Conservation (phyloP, 768 basidiomycete genomes). For the Pleurotus giganteus region DNA sequence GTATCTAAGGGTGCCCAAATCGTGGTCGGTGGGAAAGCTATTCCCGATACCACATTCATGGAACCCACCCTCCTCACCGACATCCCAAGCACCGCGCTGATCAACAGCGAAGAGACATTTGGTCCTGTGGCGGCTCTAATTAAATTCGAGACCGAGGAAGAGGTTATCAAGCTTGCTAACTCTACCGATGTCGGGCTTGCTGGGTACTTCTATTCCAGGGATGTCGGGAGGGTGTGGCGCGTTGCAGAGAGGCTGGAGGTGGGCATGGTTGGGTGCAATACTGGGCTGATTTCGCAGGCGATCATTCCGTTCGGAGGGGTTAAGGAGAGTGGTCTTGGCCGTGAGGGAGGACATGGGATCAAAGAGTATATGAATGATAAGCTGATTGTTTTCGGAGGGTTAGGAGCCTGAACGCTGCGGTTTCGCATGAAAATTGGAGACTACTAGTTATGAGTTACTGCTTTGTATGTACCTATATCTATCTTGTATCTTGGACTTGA, state of each 20-base stretch:
- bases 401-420: slow-evolving; percentile 28
- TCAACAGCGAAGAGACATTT: slow-evolving; percentile 90
- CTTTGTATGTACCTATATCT: too few species aligned
- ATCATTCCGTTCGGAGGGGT: slow-evolving; percentile 87
- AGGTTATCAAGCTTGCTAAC: slow-evolving; percentile 87
- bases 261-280: slow-evolving; percentile 87
- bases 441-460: too few species aligned
- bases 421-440: too few species aligned
- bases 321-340: slow-evolving; percentile 84
- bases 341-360: slow-evolving; percentile 89
- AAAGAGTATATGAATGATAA: slow-evolving; percentile 86
- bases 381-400: slow-evolving; percentile 76
- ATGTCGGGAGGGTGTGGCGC: slow-evolving; percentile 88
- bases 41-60: slow-evolving; percentile 67
- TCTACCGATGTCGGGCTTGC: slow-evolving; percentile 81
- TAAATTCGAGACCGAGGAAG: slow-evolving; percentile 92
- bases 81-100: slow-evolving; percentile 63
- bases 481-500: too few species aligned
- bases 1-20: slow-evolving; percentile 81
- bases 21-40: slow-evolving; percentile 81
- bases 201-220: slow-evolving; percentile 88
- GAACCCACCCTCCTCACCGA: slow-evolving; percentile 87
- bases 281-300: slow-evolving; percentile 76
- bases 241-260: slow-evolving; percentile 94
- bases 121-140: slow-evolving; percentile 86